Evolutionary conservation across 192 early-diverging fungal genomes (phyloP).

Genomic region (Coemansia sp.): DNA sequence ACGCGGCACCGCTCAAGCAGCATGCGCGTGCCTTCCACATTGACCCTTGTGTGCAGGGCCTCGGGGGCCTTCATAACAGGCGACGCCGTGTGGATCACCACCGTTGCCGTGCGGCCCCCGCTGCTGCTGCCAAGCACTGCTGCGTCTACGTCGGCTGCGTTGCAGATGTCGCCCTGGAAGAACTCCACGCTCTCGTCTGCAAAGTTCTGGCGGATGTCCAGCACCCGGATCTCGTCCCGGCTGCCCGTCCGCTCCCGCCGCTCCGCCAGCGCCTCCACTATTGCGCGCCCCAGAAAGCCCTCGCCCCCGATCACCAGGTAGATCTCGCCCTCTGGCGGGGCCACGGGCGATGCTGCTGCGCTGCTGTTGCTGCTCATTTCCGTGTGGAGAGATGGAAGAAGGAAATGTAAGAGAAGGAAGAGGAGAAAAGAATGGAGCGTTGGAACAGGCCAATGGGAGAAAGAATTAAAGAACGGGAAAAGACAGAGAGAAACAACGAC

Average conservation of each 20-base stretch:
- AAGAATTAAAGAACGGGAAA: no score
- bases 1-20: slow-evolving; percentile 75
- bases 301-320: slow-evolving; percentile 85
- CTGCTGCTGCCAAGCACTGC: slow-evolving; percentile 49
- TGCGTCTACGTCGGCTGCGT: slow-evolving; percentile 49
- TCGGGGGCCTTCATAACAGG: slow-evolving; percentile 73
- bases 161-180: slow-evolving; percentile 65
- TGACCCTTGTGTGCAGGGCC: slow-evolving; percentile 74
- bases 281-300: slow-evolving; percentile 82
- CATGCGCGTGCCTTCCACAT: slow-evolving; percentile 84
- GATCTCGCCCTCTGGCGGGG: slow-evolving; percentile 19
- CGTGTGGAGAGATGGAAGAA: not conserved
- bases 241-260: slow-evolving; percentile 27
- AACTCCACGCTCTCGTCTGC: slow-evolving; percentile 50
- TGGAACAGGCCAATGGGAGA: not conserved
- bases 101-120: slow-evolving; percentile 55
- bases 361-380: not conserved
- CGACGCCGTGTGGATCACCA: slow-evolving; percentile 89
- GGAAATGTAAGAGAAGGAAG: not conserved
- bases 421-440: not conserved
- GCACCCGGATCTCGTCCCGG: slow-evolving; percentile 67
- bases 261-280: slow-evolving; percentile 72
- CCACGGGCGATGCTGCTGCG: not conserved
- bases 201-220: slow-evolving; percentile 70
- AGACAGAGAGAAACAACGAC: not conserved